Evolutionary conservation across 371 early-diverging fungal genomes (phyloP).

Genomic region (Massospora cicadina): DNA sequence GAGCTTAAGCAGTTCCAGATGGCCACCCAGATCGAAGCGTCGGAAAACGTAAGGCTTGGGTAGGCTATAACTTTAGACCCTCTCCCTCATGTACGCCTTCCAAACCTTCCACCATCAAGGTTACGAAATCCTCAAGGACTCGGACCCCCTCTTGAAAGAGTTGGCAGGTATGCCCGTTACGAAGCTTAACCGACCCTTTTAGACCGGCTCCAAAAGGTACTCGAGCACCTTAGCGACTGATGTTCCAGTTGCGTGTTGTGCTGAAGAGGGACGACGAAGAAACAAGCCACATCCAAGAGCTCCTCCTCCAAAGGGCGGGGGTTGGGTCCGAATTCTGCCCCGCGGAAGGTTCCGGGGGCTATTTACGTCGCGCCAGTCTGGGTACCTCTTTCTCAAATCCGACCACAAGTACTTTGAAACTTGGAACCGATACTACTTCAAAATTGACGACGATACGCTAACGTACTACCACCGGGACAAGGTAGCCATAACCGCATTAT

Average conservation of each 20-base stretch:
- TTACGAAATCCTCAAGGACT: slow-evolving; percentile 9
- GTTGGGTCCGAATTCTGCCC: no score
- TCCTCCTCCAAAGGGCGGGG: not conserved
- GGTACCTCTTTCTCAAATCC: slow-evolving; percentile 56
- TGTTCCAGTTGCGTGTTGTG: slow-evolving; percentile 9
- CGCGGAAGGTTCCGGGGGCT: not conserved
- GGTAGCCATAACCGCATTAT: slow-evolving; percentile 15
- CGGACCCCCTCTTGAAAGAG: not conserved
- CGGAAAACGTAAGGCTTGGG: slow-evolving; percentile 40
- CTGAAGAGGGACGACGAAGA: not conserved
- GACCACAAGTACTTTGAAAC: slow-evolving; percentile 44
- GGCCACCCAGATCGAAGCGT: slow-evolving; percentile 48
- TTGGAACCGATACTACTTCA: slow-evolving; percentile 58
- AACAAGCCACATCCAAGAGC: not conserved
- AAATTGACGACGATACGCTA: slow-evolving; percentile 40
- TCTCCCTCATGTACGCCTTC: slow-evolving; percentile 5
- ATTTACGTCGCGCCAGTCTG: slow-evolving; percentile 14
- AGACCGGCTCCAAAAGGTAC: not conserved
- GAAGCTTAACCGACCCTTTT: not conserved
- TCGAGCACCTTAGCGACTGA: not conserved
- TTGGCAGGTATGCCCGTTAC: slow-evolving; percentile 11
- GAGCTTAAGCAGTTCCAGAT: slow-evolving; percentile 45
- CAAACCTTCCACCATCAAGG: slow-evolving; percentile 9
- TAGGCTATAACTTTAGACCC: not conserved
- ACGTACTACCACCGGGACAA: slow-evolving; percentile 29